Percentiles rank a stretch among this genome's conserved stretches.
Conservation (phyloP, 495 filamentous ascomycete genomes). For the Bombardia bombarda region DNA sequence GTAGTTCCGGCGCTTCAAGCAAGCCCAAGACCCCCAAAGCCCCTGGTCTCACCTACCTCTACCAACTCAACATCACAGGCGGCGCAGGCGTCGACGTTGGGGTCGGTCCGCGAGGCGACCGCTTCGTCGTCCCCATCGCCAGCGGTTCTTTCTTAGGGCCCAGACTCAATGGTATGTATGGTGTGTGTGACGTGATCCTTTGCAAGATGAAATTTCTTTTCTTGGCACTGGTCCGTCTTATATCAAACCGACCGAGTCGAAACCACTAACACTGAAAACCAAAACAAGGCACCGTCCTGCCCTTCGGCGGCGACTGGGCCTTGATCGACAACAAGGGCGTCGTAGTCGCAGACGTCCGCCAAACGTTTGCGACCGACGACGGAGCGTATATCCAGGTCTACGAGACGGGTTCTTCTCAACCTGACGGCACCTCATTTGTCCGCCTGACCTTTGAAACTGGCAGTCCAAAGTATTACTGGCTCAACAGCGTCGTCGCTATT, state of each 20-base stretch:
- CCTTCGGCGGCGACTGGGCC: constrained; percentile 14
- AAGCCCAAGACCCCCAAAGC: constrained; percentile 5
- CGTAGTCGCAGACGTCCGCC: constrained; percentile 7
- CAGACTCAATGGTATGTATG: constrained; percentile 9
- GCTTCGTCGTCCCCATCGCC: constrained; percentile 9
- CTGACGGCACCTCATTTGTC: constrained; percentile 2
- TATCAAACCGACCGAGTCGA: too few relatives aligned
- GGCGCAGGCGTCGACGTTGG: constrained; percentile 5
- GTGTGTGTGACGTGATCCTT: too few relatives aligned
- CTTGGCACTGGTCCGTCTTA: not conserved
- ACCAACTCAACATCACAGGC: constrained; percentile 15
- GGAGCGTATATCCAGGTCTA: constrained; percentile 10
- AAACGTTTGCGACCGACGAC: constrained; percentile 10
- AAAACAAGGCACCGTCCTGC: constrained; percentile 10
- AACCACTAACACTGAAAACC: not conserved
- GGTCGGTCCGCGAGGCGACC: constrained; percentile 4
- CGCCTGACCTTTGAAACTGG: constrained; percentile 5
- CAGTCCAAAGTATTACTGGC: constrained; percentile 8
- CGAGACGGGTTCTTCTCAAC: constrained; percentile 5
- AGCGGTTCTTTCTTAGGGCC: constrained; percentile 12
- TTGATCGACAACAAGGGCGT: constrained; percentile 6
- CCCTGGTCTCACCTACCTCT: constrained; percentile 9
- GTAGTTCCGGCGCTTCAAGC: not conserved
- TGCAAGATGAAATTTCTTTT: too few relatives aligned
- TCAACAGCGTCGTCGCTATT: constrained; percentile 7